A percentile compares a stretch with the other conserved stretches of the same genome.
Conservation (phyloP, 2,329 filamentous ascomycete genomes). For the Neonectria magnoliae region DNA sequence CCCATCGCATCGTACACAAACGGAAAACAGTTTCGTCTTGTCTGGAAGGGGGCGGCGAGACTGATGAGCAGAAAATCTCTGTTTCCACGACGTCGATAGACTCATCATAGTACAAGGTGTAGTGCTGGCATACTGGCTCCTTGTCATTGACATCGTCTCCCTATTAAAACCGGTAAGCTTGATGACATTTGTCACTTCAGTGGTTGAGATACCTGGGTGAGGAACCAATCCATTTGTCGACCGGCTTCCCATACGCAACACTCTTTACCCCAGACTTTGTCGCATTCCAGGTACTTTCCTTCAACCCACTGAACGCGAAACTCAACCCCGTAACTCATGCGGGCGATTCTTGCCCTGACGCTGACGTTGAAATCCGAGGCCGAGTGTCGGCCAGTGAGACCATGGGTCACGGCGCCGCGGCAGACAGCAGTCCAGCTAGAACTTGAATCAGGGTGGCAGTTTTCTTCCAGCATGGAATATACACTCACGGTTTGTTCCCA, state of each 20-base stretch:
- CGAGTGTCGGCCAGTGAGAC: slow-evolving; percentile 18
- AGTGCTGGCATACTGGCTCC: background rate
- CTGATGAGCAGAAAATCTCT: background rate
- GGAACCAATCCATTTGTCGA: slow-evolving; percentile 44
- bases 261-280: slow-evolving; percentile 26
- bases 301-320: background rate
- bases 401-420: slow-evolving; percentile 46
- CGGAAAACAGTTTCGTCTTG: rapidly evolving
- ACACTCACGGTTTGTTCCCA: slow-evolving; percentile 48
- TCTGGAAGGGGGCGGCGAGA: background rate
- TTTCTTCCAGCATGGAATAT: background rate
- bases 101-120: rapidly evolving
- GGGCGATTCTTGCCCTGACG: slow-evolving; percentile 39
- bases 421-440: slow-evolving; percentile 49
- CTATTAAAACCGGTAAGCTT: background rate
- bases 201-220: slow-evolving; percentile 27
- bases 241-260: background rate
- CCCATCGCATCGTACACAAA: slow-evolving; percentile 38
- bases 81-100: rapidly evolving
- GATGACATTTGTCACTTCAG: rapidly evolving
- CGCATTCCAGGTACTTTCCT: background rate
- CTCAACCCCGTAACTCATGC: slow-evolving; percentile 41
- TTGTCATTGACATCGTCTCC: slow-evolving; percentile 21
- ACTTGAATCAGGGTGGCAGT: background rate
- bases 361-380: background rate